Percentiles rank a stretch among this genome's conserved stretches.
These are phyloP conservation scores for Podochytrium sp. DNA, from an alignment of 192 early-diverging fungal genomes.

Conservation along the genomic window DNA sequence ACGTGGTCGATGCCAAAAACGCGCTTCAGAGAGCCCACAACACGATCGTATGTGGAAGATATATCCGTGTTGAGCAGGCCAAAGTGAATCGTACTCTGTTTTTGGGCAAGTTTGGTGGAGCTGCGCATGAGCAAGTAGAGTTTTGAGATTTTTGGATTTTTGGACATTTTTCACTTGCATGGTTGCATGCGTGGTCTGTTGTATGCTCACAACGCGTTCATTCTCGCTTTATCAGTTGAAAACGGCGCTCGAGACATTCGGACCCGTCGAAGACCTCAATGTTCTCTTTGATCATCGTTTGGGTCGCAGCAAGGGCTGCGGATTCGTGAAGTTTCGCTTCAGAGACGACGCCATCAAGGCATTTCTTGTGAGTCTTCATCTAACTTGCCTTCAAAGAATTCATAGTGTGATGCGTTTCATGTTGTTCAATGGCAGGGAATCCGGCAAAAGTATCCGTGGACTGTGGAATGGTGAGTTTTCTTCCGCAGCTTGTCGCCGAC, in stretches of 20 bases:
- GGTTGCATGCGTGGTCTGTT: no score
- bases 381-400: not conserved
- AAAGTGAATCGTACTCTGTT: slow-evolving; percentile 77
- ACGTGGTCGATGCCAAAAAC: slow-evolving; percentile 53
- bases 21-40: slow-evolving; percentile 70
- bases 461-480: slow-evolving; percentile 66
- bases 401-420: not conserved
- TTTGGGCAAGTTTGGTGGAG: slow-evolving; percentile 51
- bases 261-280: slow-evolving; percentile 67
- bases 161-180: no score
- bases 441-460: slow-evolving; percentile 49
- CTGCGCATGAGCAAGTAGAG: slow-evolving; percentile 7
- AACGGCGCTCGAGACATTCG: slow-evolving; percentile 51
- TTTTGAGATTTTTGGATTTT: no score
- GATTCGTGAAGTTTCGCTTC: slow-evolving; percentile 72
- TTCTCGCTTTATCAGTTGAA: slow-evolving; percentile 40
- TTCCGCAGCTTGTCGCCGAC: not conserved
- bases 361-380: slow-evolving; percentile 45
- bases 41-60: slow-evolving; percentile 67
- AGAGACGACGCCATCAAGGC: slow-evolving; percentile 76
- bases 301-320: slow-evolving; percentile 53
- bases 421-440: slow-evolving; percentile 37
- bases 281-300: slow-evolving; percentile 51
- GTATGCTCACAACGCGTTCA: not conserved
- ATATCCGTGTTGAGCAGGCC: slow-evolving; percentile 77